These are phyloP conservation scores for Trametes sp. DNA, from an alignment of 1,284 basidiomycete species.

Conservation along the genomic window DNA sequence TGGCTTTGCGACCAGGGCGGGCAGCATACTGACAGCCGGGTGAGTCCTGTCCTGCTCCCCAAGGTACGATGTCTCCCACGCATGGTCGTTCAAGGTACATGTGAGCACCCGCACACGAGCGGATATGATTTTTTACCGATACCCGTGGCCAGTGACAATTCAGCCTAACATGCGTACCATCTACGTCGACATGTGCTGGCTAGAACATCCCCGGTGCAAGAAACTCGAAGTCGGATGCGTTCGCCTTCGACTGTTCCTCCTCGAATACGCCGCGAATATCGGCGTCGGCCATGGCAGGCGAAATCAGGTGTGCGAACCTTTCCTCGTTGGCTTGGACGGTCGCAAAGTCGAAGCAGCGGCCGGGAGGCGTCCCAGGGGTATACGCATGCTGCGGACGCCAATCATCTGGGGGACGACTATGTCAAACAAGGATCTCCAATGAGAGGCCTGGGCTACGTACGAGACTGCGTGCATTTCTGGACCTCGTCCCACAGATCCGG, in stretches of 20 bases:
- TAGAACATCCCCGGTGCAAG: slow-evolving; percentile 7
- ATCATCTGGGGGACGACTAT: slow-evolving; percentile 5
- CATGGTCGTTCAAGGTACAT: too few species aligned
- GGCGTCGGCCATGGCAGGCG: background rate
- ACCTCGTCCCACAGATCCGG: slow-evolving; percentile 4
- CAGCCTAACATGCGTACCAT: too few species aligned
- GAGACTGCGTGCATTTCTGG: background rate
- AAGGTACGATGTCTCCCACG: too few species aligned
- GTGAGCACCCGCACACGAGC: too few species aligned
- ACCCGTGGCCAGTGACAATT: too few species aligned
- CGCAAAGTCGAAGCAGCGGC: slow-evolving; percentile 10
- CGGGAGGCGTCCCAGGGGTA: background rate
- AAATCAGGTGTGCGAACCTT: background rate
- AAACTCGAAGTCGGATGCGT: slow-evolving; percentile 10
- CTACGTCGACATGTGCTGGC: too few species aligned
- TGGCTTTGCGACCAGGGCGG: background rate
- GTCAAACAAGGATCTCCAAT: background rate
- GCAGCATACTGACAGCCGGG: too few species aligned
- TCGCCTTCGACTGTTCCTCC: background rate
- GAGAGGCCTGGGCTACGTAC: background rate
- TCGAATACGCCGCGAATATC: background rate
- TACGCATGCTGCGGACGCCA: slow-evolving; percentile 5
- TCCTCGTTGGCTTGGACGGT: slow-evolving; percentile 8
- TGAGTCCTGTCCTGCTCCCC: too few species aligned
- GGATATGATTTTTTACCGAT: too few species aligned